phyloP scores from a whole-genome alignment of 2,329 filamentous ascomycete species.

The Ascocoryne sarcoides region DNA sequence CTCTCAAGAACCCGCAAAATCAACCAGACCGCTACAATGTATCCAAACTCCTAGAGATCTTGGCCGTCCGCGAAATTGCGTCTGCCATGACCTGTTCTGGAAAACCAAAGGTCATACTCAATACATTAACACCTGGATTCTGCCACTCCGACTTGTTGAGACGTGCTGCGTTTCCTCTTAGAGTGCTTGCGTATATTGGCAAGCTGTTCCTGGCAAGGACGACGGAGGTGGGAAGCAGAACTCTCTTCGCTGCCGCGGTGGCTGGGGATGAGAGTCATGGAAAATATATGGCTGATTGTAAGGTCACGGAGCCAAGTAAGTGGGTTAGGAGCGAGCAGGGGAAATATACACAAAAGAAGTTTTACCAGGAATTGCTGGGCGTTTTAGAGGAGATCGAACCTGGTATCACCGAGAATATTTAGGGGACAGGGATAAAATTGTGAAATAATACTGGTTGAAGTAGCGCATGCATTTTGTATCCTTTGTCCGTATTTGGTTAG shows the following conservation, averaged over 20 bases:
- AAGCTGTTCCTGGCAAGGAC: conserved; percentile 24
- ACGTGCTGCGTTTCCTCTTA: conserved; percentile 21
- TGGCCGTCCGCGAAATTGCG: conserved; percentile 26
- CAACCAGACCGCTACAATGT: conserved; percentile 28
- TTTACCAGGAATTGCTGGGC: conserved; percentile 36
- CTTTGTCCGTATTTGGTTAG: too few relatives aligned
- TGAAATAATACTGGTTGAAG: too few relatives aligned
- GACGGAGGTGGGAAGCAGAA: conserved; percentile 30
- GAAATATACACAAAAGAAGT: conserved; percentile 27
- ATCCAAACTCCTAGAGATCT: conserved; percentile 30
- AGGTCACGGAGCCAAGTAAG: conserved; percentile 22
- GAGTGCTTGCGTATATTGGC: conserved; percentile 17
- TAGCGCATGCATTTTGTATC: too few relatives aligned
- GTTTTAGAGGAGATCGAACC: conserved; percentile 36
- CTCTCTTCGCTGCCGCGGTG: conserved; percentile 25
- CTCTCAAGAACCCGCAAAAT: conserved; percentile 15
- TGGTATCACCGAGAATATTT: conserved; percentile 26
- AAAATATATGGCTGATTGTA: conserved; percentile 22
- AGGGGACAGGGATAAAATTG: background rate
- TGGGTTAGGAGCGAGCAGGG: conserved; percentile 34
- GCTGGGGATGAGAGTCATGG: conserved; percentile 27
- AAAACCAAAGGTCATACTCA: conserved; percentile 27
- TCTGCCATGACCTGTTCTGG: conserved; percentile 18
- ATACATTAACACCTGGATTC: conserved; percentile 28
- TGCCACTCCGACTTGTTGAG: conserved; percentile 29